phyloP scores from a whole-genome alignment of 2,329 filamentous ascomycete species.

The Phoma herbarum region DNA sequence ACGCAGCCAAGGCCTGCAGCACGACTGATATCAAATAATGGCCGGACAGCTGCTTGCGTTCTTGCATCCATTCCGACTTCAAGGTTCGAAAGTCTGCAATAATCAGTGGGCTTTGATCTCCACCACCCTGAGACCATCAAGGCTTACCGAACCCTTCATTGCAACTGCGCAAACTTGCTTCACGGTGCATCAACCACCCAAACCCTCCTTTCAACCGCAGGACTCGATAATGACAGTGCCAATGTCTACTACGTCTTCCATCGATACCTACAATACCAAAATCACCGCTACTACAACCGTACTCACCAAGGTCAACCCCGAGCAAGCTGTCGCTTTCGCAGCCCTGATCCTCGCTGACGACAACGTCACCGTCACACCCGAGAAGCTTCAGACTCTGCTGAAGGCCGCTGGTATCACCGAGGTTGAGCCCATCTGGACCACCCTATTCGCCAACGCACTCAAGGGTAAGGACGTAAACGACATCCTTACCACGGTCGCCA shows the following conservation, averaged over 20 bases:
- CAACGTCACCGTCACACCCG: slow-evolving; percentile 91
- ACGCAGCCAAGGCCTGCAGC: not conserved
- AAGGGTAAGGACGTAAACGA: slow-evolving; percentile 92
- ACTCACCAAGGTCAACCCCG: slow-evolving; percentile 25
- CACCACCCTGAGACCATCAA: not conserved
- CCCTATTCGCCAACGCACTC: slow-evolving; percentile 95
- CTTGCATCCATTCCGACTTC: slow-evolving; percentile 4
- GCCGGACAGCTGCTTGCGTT: not conserved
- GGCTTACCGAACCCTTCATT: not conserved
- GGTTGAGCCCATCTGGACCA: slow-evolving; percentile 97
- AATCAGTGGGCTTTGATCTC: not conserved
- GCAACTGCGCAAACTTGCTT: not conserved
- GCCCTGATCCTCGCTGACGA: slow-evolving; percentile 99
- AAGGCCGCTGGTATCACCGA: slow-evolving; percentile 85
- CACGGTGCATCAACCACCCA: not conserved
- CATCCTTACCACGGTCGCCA: slow-evolving; percentile 78
- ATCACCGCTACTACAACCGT: not conserved
- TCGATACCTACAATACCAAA: slow-evolving; percentile 1
- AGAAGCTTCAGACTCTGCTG: slow-evolving; percentile 93
- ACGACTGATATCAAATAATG: not conserved
- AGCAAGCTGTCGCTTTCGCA: slow-evolving; percentile 86
- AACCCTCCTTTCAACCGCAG: not conserved
- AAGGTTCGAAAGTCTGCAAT: not conserved
- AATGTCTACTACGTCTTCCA: slow-evolving; percentile 10
- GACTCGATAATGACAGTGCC: not conserved